phyloP scores from a whole-genome alignment of 2,329 filamentous ascomycete species.

The Alternaria panax region DNA sequence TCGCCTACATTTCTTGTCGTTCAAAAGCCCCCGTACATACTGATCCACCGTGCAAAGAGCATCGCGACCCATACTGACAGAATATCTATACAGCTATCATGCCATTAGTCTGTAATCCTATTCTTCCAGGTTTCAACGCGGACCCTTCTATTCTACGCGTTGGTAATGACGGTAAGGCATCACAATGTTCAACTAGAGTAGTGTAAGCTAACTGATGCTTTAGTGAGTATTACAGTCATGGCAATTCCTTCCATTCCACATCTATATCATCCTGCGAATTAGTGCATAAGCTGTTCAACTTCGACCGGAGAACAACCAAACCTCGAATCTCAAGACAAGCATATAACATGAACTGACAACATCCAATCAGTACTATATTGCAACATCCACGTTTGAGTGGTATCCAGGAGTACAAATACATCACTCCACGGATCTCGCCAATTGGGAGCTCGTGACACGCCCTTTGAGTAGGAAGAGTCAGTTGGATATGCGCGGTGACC shows the following conservation, averaged over 20 bases:
- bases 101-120: constrained; percentile 56
- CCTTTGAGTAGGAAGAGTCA: constrained; percentile 61
- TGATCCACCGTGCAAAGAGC: neutral
- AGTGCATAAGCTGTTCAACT: neutral
- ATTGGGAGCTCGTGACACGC: constrained; percentile 62
- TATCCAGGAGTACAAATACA: constrained; percentile 65
- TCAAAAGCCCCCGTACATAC: neutral
- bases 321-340: neutral
- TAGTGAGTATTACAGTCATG: constrained; percentile 9
- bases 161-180: constrained; percentile 46
- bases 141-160: constrained; percentile 65
- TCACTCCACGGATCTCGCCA: constrained; percentile 61
- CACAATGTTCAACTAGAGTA: neutral
- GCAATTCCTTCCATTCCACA: neutral
- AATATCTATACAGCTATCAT: constrained; percentile 25
- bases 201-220: constrained; percentile 3
- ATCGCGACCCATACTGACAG: neutral
- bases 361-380: constrained; percentile 59
- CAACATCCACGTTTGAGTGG: constrained; percentile 69
- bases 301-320: neutral
- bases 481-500: constrained; percentile 61
- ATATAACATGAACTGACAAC: neutral
- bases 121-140: constrained; percentile 68
- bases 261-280: neutral
- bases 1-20: neutral